Evolutionary conservation across 2,329 filamentous ascomycete species (phyloP).

Genomic region (Ascochyta rabiei): DNA sequence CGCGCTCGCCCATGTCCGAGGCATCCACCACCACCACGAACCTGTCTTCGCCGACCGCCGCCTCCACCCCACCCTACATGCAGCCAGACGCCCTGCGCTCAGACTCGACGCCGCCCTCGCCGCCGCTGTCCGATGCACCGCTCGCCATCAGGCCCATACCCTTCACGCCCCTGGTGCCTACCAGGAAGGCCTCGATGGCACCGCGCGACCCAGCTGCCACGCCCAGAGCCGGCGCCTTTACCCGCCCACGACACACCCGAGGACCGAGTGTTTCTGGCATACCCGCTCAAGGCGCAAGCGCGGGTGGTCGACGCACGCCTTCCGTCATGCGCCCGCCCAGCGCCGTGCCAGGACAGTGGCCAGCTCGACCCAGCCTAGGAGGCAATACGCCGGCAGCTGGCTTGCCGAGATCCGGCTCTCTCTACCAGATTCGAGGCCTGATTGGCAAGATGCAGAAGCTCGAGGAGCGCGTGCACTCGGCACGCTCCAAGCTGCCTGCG

Average conservation of each 20-base stretch:
- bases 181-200: slow-evolving; percentile 54
- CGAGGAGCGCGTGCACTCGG: slow-evolving; percentile 90
- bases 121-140: slow-evolving; percentile 88
- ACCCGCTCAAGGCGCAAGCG: slow-evolving; percentile 32
- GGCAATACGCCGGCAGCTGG: slow-evolving; percentile 57
- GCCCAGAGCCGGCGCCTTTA: slow-evolving; percentile 59
- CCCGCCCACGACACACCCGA: slow-evolving; percentile 59
- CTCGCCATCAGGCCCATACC: slow-evolving; percentile 55
- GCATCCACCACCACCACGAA: slow-evolving; percentile 78
- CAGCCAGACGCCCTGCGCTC: slow-evolving; percentile 69
- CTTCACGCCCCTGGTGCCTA: slow-evolving; percentile 50
- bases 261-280: slow-evolving; percentile 65
- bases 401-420: slow-evolving; percentile 69
- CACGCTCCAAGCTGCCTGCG: slow-evolving; percentile 87
- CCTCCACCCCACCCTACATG: slow-evolving; percentile 77
- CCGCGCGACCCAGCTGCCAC: slow-evolving; percentile 57
- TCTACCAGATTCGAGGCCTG: slow-evolving; percentile 90
- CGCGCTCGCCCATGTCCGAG: slow-evolving; percentile 75
- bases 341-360: slow-evolving; percentile 44
- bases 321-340: slow-evolving; percentile 45
- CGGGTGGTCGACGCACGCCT: slow-evolving; percentile 52
- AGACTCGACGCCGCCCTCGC: slow-evolving; percentile 85
- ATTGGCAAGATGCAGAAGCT: slow-evolving; percentile 97
- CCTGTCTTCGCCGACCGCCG: slow-evolving; percentile 88
- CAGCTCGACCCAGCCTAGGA: slow-evolving; percentile 51